Evolutionary conservation across 2,329 filamentous ascomycete species (phyloP), one percentile per base, ranked within the genome.

Genomic region (Dactylellina haptotyla): DNA sequence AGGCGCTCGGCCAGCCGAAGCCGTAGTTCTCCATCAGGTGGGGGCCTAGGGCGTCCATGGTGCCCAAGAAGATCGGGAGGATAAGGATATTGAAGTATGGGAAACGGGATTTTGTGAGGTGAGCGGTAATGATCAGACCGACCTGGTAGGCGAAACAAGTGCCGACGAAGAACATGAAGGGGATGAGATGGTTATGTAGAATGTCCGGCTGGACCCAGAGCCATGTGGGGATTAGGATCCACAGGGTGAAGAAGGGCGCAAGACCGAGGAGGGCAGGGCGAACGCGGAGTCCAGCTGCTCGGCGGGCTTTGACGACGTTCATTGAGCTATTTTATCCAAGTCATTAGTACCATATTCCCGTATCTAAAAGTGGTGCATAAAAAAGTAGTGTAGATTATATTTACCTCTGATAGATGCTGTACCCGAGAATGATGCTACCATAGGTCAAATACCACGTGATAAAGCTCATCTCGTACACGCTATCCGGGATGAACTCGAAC

Each of bases 81-180:
- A 89, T 86, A 51, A 98, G 84, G 16, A 97, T 87, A 81, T 98
- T 98, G 81, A 89, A 88, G 84, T 94, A 96, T 4, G 95, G 95
- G 83, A 97, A 99, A 10, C 86, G 86, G 43, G 91, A 87, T 82
- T 94, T 91, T 72, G 94, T 92, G 18, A 99, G 85, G 81, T 99
- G 95, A 0, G 93, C 93, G 45, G 92, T 92, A 82, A 98, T 98
- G 84, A 98, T 97, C 80, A 93, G 90, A 4, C 94, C 94, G 66
- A 98, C 94, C 57, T 90, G 91, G 83, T 97, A 98, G 74, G 95
- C 93, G 80, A 98, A 98, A 79, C 97, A 86, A 66, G 98, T 84
- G 63, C 93, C 93, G 43, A 90, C 90, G 80, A 95, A 97, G 80
- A 98, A 85, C 76, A 90, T 85, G 81, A 99, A 98, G 0, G 95